phyloP scores from a whole-genome alignment of 2,329 filamentous ascomycete genomes.

The Fusarium tanahbumbuense region DNA sequence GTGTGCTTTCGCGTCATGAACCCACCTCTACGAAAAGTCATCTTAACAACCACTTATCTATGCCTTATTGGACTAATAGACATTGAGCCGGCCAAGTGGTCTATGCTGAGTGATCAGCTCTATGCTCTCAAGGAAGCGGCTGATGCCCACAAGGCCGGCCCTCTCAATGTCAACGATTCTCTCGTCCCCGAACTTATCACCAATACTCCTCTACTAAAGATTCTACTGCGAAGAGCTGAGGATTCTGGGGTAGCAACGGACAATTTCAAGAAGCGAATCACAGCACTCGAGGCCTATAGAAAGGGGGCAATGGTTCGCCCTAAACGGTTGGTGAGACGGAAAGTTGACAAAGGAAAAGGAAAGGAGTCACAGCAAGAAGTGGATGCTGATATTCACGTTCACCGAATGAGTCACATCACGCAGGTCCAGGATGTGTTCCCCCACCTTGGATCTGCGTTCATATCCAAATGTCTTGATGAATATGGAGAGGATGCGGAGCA shows the following conservation, averaged over 20 bases:
- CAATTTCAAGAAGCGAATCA: conserved; percentile 70
- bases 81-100: conserved; percentile 74
- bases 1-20: conserved; percentile 73
- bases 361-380: conserved; percentile 54
- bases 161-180: conserved; percentile 71
- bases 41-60: conserved; percentile 80
- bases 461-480: conserved; percentile 81
- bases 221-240: conserved; percentile 67
- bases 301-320: conserved; percentile 66
- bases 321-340: conserved; percentile 63
- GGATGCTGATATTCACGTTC: conserved; percentile 72
- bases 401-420: conserved; percentile 84
- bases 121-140: conserved; percentile 82
- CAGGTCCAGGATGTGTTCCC: conserved; percentile 96
- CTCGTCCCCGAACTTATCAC: conserved; percentile 86
- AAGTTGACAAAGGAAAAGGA: conserved; percentile 75
- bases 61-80: conserved; percentile 78
- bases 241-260: conserved; percentile 61
- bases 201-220: conserved; percentile 78
- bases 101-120: conserved; percentile 83
- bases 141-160: conserved; percentile 69
- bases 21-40: conserved; percentile 70
- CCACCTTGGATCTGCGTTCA: conserved; percentile 83
- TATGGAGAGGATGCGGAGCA: conserved; percentile 82
- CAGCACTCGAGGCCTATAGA: conserved; percentile 69